These are phyloP conservation scores for Mycena alexandri DNA, from an alignment of 768 basidiomycete species.

Conservation along the genomic window DNA sequence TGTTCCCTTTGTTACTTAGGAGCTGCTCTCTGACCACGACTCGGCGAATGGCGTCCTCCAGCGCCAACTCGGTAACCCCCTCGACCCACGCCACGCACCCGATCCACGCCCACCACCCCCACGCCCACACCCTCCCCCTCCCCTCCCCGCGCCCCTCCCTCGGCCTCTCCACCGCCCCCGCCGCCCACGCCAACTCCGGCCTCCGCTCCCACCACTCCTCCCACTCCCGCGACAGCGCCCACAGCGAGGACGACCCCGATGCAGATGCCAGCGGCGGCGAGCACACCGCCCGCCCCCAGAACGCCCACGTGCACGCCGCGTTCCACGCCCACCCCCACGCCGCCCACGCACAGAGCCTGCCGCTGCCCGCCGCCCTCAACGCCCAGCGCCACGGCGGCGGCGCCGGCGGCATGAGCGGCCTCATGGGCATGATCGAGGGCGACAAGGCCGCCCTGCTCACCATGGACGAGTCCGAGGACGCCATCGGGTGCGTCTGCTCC, in stretches of 20 bases:
- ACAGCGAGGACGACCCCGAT: too few relatives aligned
- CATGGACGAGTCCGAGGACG: conserved; percentile 28
- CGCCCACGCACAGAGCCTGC: conserved; percentile 45
- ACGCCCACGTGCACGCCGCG: conserved; percentile 59
- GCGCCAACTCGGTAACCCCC: too few relatives aligned
- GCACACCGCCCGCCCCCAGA: conserved; percentile 61
- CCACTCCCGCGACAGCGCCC: too few relatives aligned
- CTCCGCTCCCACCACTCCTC: not conserved
- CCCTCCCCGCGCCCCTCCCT: conserved; percentile 40
- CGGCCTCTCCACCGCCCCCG: conserved; percentile 55
- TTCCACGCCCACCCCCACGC: conserved; percentile 56
- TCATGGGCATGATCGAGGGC: too few relatives aligned
- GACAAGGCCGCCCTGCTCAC: conserved; percentile 26
- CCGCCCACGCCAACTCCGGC: conserved; percentile 52
- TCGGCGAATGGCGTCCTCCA: too few relatives aligned
- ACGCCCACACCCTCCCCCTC: conserved; percentile 25
- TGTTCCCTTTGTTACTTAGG: too few relatives aligned
- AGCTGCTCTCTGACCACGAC: too few relatives aligned
- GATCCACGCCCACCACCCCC: conserved; percentile 14
- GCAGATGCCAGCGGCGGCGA: too few relatives aligned
- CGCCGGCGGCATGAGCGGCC: not conserved
- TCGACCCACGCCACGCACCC: conserved; percentile 7
- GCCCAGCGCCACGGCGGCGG: not conserved
- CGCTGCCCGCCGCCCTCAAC: conserved; percentile 29
- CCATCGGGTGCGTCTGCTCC: too few relatives aligned